Evolutionary conservation across 1,284 basidiomycete genomes (phyloP).

Genomic region (Puccinia triticina): DNA sequence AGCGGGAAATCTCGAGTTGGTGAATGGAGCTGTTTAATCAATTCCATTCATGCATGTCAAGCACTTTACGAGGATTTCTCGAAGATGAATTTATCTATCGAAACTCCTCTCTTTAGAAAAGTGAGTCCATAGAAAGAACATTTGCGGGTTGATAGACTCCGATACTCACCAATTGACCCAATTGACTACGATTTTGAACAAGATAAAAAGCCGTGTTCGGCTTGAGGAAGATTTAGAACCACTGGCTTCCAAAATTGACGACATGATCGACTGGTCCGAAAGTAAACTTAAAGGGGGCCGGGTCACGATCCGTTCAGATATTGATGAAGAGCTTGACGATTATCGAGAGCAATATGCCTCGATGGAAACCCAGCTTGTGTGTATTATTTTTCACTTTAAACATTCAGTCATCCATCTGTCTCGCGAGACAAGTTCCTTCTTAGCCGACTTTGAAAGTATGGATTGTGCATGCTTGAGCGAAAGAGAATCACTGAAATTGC

Average conservation of each 20-base stretch:
- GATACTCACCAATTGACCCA: background rate
- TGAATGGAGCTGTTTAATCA: slow-evolving; percentile 38
- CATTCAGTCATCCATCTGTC: background rate
- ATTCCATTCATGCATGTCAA: slow-evolving; percentile 30
- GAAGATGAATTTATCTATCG: background rate
- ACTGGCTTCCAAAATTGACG: slow-evolving; percentile 31
- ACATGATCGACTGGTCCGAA: slow-evolving; percentile 47
- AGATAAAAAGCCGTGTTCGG: background rate
- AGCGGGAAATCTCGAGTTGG: slow-evolving; percentile 49
- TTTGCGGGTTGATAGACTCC: background rate
- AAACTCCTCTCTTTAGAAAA: slow-evolving; percentile 26
- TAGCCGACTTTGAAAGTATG: background rate
- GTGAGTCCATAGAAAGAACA: background rate
- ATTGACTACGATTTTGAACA: background rate
- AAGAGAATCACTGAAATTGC: background rate
- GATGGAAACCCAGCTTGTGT: slow-evolving; percentile 37
- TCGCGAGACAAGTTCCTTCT: background rate
- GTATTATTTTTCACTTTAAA: background rate
- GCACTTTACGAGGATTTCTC: slow-evolving; percentile 31
- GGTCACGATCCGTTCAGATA: slow-evolving; percentile 21
- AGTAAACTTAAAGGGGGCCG: slow-evolving; percentile 44
- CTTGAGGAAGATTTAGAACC: slow-evolving; percentile 21
- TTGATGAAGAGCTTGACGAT: slow-evolving; percentile 49
- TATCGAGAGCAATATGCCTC: slow-evolving; percentile 40
- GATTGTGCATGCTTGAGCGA: background rate